phyloP scores from a whole-genome alignment of 768 basidiomycete species.

The Boletellus sp. region DNA sequence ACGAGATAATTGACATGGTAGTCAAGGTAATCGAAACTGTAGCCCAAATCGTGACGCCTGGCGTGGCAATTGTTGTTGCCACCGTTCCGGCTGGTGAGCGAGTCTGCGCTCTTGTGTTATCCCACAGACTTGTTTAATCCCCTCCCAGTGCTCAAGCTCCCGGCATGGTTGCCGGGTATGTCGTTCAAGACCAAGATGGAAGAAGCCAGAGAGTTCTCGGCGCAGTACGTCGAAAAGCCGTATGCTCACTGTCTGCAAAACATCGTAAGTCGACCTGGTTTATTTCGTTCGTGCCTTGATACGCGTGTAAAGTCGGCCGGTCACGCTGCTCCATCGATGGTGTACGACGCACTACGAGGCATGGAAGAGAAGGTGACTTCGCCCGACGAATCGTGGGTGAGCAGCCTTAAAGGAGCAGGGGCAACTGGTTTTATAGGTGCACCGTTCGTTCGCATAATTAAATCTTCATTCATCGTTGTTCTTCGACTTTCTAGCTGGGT shows the following conservation, averaged over 20 bases:
- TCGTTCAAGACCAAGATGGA: slow-evolving; percentile 7
- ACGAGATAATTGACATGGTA: not conserved
- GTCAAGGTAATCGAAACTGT: not conserved
- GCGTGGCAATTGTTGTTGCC: not conserved
- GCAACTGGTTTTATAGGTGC: slow-evolving; percentile 10
- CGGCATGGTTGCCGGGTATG: slow-evolving; percentile 16
- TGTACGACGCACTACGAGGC: slow-evolving; percentile 4
- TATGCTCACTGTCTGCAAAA: slow-evolving; percentile 4
- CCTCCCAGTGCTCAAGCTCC: slow-evolving; percentile 2
- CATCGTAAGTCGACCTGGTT: not conserved
- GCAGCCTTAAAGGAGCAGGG: slow-evolving; percentile 3
- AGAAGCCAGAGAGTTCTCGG: not conserved
- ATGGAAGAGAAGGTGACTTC: not conserved
- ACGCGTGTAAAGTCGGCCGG: not conserved
- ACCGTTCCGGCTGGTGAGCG: slow-evolving; percentile 9
- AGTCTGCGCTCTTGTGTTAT: not conserved
- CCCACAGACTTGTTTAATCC: not conserved
- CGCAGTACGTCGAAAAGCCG: slow-evolving; percentile 1
- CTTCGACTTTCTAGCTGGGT: not conserved
- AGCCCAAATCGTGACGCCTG: not conserved
- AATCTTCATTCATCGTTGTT: not conserved
- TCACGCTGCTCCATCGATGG: not conserved
- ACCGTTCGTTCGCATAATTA: not conserved
- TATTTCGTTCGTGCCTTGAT: not conserved
- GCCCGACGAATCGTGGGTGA: slow-evolving; percentile 3